phyloP scores from a whole-genome alignment of 305 asterid species.

The Salvia sclarea region DNA sequence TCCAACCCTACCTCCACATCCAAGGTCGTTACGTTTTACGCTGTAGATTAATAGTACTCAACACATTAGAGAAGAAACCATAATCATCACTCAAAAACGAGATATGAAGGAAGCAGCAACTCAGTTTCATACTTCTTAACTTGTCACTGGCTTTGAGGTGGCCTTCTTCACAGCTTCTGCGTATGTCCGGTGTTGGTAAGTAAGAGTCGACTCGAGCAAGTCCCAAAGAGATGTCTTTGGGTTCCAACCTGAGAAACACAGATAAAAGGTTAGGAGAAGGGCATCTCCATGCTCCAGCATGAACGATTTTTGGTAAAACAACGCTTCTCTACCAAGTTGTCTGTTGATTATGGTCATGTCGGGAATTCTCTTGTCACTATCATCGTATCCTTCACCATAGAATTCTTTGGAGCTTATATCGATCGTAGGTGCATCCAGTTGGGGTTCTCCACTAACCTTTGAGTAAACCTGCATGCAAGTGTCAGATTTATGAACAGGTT shows the following conservation, averaged over 20 bases:
- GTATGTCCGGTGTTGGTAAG: constrained; percentile 72
- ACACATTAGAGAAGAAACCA: constrained; percentile 34
- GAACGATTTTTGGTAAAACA: neutral
- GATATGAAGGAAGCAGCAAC: constrained; percentile 7
- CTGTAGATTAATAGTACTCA: constrained; percentile 27
- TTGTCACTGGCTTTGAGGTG: constrained; percentile 52
- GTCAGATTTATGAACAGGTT: neutral
- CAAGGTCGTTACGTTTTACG: constrained; percentile 27
- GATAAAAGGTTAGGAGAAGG: neutral
- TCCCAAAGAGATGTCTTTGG: constrained; percentile 79
- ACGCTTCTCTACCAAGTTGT: constrained; percentile 55
- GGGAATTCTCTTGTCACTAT: constrained; percentile 81
- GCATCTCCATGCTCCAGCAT: neutral
- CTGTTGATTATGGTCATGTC: constrained; percentile 79
- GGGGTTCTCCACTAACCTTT: constrained; percentile 61
- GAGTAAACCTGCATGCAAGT: constrained; percentile 50
- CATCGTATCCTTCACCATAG: constrained; percentile 79
- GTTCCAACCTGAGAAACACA: constrained; percentile 55
- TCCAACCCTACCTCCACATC: too few species aligned
- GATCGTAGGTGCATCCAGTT: constrained; percentile 55
- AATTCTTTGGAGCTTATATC: constrained; percentile 76
- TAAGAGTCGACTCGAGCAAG: constrained; percentile 76
- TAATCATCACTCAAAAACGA: constrained; percentile 24
- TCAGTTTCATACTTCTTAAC: constrained; percentile 20
- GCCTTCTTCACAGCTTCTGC: constrained; percentile 73